Percentiles rank a stretch among this genome's conserved stretches.
Conservation (phyloP, 78 protist genomes). For the Emiliania huxleyi region DNA sequence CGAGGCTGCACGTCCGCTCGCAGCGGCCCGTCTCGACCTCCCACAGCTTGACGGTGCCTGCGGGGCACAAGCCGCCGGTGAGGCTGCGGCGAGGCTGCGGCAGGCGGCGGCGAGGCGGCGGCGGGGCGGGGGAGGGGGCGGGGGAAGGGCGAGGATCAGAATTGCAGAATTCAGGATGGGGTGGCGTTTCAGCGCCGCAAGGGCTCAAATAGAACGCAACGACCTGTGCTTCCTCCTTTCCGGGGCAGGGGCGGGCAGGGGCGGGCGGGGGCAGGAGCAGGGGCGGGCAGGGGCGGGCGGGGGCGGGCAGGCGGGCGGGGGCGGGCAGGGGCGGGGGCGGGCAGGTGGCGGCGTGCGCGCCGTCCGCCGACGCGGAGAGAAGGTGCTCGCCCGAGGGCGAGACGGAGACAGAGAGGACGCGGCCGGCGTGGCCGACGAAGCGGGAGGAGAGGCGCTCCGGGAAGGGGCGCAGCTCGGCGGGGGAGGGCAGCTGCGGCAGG, state of each 20-base stretch:
- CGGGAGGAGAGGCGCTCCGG: constrained; percentile 68
- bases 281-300: not conserved
- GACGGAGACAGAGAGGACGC: constrained; percentile 71
- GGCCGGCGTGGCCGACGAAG: constrained; percentile 66
- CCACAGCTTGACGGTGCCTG: constrained; percentile 79
- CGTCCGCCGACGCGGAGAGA: constrained; percentile 78
- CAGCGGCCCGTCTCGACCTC: constrained; percentile 86
- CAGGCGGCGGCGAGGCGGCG: not conserved
- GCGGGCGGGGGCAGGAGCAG: no score
- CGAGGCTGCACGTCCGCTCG: constrained; percentile 30
- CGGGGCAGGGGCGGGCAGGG: no score
- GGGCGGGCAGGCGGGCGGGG: not conserved
- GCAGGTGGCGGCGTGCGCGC: not conserved
- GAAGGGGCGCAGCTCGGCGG: constrained; percentile 93
- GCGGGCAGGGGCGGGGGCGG: not conserved
- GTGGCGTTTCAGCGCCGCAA: not conserved
- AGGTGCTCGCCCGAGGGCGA: constrained; percentile 87
- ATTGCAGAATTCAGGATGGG: not conserved
- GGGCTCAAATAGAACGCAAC: not conserved
- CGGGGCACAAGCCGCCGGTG: not conserved
- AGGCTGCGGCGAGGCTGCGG: not conserved
- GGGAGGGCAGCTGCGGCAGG: constrained; percentile 86
- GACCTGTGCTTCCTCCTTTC: not conserved
- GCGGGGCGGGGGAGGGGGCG: no score
- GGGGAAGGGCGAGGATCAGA: not conserved